Evolutionary conservation across 1,284 basidiomycete genomes (phyloP), one percentile per base, ranked within the genome.

Genomic region (Malassezia yamatoensis): DNA sequence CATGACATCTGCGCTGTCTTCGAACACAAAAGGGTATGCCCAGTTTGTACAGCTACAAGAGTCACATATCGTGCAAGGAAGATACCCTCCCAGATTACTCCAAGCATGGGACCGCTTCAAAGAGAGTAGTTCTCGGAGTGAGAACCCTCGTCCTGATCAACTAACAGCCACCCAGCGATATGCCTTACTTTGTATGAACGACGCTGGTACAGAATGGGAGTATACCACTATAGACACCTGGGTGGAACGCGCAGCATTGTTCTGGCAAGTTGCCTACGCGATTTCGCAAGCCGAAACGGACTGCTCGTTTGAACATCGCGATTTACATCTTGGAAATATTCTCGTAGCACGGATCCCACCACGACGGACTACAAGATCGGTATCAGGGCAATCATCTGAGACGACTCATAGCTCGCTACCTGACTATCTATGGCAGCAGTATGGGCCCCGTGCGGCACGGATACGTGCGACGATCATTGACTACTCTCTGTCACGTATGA

Each of bases 261-360:
- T 96, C 75, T 90, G 87, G 86, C 91, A 96, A 75, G 84, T 93
- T 1, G 80, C 83, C 0, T 82, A 82, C 48, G 79, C 86, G 0
- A 79, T 96, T 0, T 83, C 83, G 0, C 79, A 81, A 37, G 93
- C 88, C 1, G 93, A 98, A 73, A 78, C 81, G 20, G 77, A 83
- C 51, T 82, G 84, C 12, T 79, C 81, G 16, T 96, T 98, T 63
- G 93, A 98, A 88, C 94, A 98, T 76, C 88, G 93, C 16, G 93
- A 98, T 75, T 80, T 98, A 35, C 93, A 98, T 70, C 90, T 90
- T 83, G 93, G 93, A n/a, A 94, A 98, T 75, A 86, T 98, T 47
- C 81, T 98, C 10, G 83, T 98, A 21, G 32, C 47, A 32, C 45
- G 21, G 45, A 24, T 8, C 34, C 45, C 45, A 20, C 16, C n/a